Evolutionary conservation across 345 rosid genomes (phyloP).

Genomic region (Populus euphratica): DNA sequence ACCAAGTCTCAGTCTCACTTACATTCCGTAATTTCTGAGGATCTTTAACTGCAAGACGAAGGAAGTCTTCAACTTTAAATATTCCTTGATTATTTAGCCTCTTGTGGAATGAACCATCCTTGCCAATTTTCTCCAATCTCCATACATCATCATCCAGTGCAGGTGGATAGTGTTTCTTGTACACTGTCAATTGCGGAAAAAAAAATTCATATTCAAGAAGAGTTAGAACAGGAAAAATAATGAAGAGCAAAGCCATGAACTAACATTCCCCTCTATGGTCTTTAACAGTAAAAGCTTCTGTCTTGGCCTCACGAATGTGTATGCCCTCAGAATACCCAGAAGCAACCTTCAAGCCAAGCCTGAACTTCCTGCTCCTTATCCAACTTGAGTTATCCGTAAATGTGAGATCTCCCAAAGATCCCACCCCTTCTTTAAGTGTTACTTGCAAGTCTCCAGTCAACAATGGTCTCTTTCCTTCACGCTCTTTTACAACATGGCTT

Average conservation of each 20-base stretch:
- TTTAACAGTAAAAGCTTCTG: conserved; percentile 93
- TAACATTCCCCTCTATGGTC: conserved; percentile 97
- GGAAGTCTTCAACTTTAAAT: conserved; percentile 69
- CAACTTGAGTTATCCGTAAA: conserved; percentile 98
- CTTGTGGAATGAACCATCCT: conserved; percentile 98
- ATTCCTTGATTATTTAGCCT: conserved; percentile 51
- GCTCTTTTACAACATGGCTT: conserved; percentile 90
- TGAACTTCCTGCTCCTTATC: conserved; percentile 95
- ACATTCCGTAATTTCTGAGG: conserved; percentile 66
- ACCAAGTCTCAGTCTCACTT: conserved; percentile 35
- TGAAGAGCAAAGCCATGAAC: conserved; percentile 10
- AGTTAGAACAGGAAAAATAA: neutral
- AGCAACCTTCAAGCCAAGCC: conserved; percentile 80
- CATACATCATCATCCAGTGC: conserved; percentile 78
- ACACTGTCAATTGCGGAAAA: conserved; percentile 50
- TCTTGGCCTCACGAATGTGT: conserved; percentile 91
- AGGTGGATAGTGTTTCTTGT: conserved; percentile 99
- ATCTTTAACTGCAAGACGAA: conserved; percentile 74
- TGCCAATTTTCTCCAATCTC: conserved; percentile 98
- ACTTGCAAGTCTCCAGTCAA: conserved; percentile 83
- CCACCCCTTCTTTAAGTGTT: conserved; percentile 94
- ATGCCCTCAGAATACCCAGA: conserved; percentile 74
- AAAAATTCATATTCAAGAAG: neutral
- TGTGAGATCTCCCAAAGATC: conserved; percentile 80
- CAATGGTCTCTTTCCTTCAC: conserved; percentile 93